Base-by-base conservation (phyloP, 306 rosid genomes). In the Pyrus bretschneideri region DNA sequence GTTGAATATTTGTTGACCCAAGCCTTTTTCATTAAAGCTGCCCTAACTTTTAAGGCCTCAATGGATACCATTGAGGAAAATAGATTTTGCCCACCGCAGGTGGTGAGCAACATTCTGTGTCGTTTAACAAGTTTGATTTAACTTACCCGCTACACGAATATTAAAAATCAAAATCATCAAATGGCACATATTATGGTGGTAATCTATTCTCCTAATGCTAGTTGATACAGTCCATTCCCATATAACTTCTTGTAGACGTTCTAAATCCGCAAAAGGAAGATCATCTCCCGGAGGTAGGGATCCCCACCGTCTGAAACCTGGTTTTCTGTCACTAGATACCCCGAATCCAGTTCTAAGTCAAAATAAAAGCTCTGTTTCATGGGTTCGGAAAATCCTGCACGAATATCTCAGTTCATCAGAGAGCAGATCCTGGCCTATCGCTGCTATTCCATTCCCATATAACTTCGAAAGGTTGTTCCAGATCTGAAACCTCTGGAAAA, bases 381-480 rank as follows among this genome's bases (percentile, higher is more conserved):
- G 44, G 23, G 69, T 19, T 54, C 22, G 4, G 49, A 33, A 31
- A 64, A 71, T 21, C 51, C 65, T 55, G 58, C 63, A 52, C 6
- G 27, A 14, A 45, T 55, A 49, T 55, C 52, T 8, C 27, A 33
- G 22, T 65, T 61, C 55, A 13, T 66, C n/a, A 27, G 0, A 31
- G 21, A 67, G 72, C 63, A 77, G 63, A 46, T 54, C 71, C 44
- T 78, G 55, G 76, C 35, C 71, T 54, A 60, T 31, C n/a, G 55
- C 44, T 31, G 67, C 85, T 76, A 81, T 73, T 82, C 96, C 92
- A 92, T 78, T 92, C 93, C 97, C 97, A 92, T 72, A 80, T 59
- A 27, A 86, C 84, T 72, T 83, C 55, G 82, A 80, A 86, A 63
- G 57, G 81, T 29, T 70, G 80, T 31, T 77, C 86, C 21, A 31